Percentiles rank a stretch among this genome's conserved stretches.
phyloP scores from a whole-genome alignment of 441 rosid genomes.

The Aquilaria agallochum region DNA sequence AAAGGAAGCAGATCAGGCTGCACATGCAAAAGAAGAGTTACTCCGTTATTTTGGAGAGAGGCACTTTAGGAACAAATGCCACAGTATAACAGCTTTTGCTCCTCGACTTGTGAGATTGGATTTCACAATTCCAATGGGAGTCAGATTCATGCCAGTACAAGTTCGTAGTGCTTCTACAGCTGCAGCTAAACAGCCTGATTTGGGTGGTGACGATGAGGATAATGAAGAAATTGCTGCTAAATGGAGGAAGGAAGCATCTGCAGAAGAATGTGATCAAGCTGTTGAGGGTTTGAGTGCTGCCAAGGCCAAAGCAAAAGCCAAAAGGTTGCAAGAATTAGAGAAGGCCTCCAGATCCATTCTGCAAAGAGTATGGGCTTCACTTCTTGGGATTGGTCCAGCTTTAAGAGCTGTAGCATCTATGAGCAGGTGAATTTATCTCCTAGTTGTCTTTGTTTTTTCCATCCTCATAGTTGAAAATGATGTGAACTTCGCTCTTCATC shows the following conservation, averaged over 20 bases:
- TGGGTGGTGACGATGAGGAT: constrained; percentile 29
- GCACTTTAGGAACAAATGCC: constrained; percentile 22
- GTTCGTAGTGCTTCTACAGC: constrained; percentile 54
- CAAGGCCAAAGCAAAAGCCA: constrained; percentile 57
- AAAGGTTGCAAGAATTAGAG: constrained; percentile 40
- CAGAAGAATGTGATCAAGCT: constrained; percentile 68
- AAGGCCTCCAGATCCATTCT: constrained; percentile 34
- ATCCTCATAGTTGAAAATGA: constrained; percentile 1
- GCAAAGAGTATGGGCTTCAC: constrained; percentile 31
- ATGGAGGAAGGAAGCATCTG: constrained; percentile 51
- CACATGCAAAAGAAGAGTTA: constrained; percentile 27
- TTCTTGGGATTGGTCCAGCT: constrained; percentile 54
- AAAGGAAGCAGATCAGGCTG: constrained; percentile 15
- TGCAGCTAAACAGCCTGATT: constrained; percentile 45
- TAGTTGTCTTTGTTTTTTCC: constrained; percentile 1
- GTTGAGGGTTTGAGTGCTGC: constrained; percentile 52
- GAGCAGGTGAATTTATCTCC: constrained; percentile 50
- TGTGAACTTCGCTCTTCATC: constrained; percentile 17
- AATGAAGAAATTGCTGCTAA: constrained; percentile 24
- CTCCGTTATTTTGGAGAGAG: constrained; percentile 25
- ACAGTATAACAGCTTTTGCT: constrained; percentile 27
- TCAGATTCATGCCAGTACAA: constrained; percentile 28
- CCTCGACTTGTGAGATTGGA: constrained; percentile 29
- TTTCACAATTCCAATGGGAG: constrained; percentile 27
- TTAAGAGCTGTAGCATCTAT: constrained; percentile 59